A percentile compares a stretch with the other conserved stretches of the same genome.
Evolutionary conservation across 495 filamentous ascomycete species (phyloP).

Genomic region (Neurospora cerealis): DNA sequence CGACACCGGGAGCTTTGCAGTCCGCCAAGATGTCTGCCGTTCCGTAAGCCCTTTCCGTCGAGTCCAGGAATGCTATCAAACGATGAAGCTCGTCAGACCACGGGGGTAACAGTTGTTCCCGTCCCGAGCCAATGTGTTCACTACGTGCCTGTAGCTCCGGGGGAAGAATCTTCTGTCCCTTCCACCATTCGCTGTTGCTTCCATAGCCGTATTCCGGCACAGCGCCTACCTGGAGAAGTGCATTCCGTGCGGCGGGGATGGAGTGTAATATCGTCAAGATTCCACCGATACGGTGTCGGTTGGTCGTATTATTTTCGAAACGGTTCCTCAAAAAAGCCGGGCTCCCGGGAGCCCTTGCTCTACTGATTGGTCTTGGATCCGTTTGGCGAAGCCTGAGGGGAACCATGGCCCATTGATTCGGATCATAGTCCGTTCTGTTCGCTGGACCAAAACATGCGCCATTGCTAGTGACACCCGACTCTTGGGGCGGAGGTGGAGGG

Average conservation of each 20-base stretch:
- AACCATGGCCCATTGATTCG: constrained; percentile 70
- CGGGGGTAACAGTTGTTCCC: constrained; percentile 14
- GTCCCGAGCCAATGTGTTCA: constrained; percentile 3
- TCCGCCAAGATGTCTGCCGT: constrained; percentile 45
- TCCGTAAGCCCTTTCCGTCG: constrained; percentile 71
- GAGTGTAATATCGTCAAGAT: constrained; percentile 72
- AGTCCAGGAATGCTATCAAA: constrained; percentile 78
- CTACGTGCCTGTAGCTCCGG: constrained; percentile 47
- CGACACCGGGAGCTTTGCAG: neutral
- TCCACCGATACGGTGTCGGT: constrained; percentile 50
- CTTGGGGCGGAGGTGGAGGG: constrained; percentile 29
- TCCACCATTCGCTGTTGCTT: constrained; percentile 74
- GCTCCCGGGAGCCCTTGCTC: constrained; percentile 45
- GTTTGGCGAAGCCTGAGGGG: constrained; percentile 13
- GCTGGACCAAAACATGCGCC: constrained; percentile 57
- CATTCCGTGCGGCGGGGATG: constrained; percentile 72
- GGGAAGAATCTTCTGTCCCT: constrained; percentile 52
- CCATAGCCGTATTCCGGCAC: constrained; percentile 51
- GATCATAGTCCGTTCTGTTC: constrained; percentile 60
- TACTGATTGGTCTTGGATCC: constrained; percentile 32
- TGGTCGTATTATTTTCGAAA: neutral
- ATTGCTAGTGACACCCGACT: constrained; percentile 30
- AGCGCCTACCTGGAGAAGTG: constrained; percentile 48
- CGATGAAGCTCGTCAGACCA: constrained; percentile 57
- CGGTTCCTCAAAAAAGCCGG: constrained; percentile 66